phyloP scores from a whole-genome alignment of 2,329 filamentous ascomycete genomes.

The Chaetomium globosum region DNA sequence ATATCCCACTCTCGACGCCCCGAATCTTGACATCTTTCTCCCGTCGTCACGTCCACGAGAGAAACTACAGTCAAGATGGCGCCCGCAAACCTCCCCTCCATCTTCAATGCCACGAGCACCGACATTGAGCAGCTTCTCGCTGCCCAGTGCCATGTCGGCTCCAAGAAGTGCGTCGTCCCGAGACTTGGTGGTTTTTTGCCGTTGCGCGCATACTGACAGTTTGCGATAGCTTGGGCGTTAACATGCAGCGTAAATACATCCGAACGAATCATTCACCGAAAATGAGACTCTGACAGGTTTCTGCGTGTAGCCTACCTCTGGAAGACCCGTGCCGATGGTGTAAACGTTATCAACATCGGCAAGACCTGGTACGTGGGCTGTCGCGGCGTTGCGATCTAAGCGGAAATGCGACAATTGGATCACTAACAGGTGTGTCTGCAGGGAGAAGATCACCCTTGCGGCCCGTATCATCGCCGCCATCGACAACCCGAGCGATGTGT shows the following conservation, averaged over 20 bases:
- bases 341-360: constrained; percentile 99
- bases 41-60: constrained; percentile 41
- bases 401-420: neutral
- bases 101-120: constrained; percentile 95
- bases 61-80: constrained; percentile 75
- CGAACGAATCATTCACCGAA: constrained; percentile 18
- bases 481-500: constrained; percentile 99
- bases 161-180: constrained; percentile 69
- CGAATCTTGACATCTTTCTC: constrained; percentile 39
- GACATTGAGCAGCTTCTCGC: constrained; percentile 99
- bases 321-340: constrained; percentile 98
- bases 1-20: constrained; percentile 34
- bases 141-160: constrained; percentile 93
- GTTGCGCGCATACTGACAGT: constrained; percentile 19
- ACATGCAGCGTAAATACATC: constrained; percentile 61
- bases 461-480: constrained; percentile 98
- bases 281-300: constrained; percentile 75
- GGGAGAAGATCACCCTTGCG: constrained; percentile 99
- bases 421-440: constrained; percentile 44
- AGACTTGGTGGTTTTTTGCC: neutral
- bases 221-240: constrained; percentile 72
- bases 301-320: constrained; percentile 74
- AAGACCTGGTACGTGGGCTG: constrained; percentile 86
- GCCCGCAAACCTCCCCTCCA: constrained; percentile 87
- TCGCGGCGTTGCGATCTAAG: neutral